Percentiles rank a stretch among this genome's conserved stretches.
These are phyloP conservation scores for Tolypocladium amazonense DNA, from an alignment of 2,329 filamentous ascomycete species.

Conservation along the genomic window DNA sequence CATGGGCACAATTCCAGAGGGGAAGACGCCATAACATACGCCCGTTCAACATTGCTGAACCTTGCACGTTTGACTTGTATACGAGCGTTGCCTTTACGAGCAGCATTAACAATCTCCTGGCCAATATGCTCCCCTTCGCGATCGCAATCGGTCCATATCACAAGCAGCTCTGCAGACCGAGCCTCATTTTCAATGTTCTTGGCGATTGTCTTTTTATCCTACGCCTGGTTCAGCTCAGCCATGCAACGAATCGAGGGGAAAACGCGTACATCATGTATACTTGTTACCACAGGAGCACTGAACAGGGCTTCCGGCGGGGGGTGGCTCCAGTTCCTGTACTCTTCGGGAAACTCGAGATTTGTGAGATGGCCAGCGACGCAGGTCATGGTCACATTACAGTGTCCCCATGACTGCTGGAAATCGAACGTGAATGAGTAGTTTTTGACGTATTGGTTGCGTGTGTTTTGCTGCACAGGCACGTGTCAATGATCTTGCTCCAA, in stretches of 20 bases:
- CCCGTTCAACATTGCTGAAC: slow-evolving; percentile 94
- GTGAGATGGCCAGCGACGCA: slow-evolving; percentile 85
- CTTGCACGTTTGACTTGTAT: slow-evolving; percentile 76
- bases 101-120: slow-evolving; percentile 76
- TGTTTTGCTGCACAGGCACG: slow-evolving; percentile 43
- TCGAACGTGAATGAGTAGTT: slow-evolving; percentile 90
- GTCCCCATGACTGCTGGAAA: slow-evolving; percentile 72
- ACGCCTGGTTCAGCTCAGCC: slow-evolving; percentile 5
- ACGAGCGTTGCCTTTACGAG: slow-evolving; percentile 58
- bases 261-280: slow-evolving; percentile 49
- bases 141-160: slow-evolving; percentile 99
- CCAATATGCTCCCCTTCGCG: slow-evolving; percentile 96
- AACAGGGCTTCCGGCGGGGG: slow-evolving; percentile 75
- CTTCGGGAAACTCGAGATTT: slow-evolving; percentile 61
- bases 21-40: slow-evolving; percentile 37
- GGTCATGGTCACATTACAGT: slow-evolving; percentile 84
- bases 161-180: slow-evolving; percentile 58
- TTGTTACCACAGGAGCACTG: slow-evolving; percentile 62
- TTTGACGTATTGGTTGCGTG: slow-evolving; percentile 71
- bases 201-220: slow-evolving; percentile 74
- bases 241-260: neutral
- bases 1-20: neutral
- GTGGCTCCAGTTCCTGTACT: slow-evolving; percentile 70
- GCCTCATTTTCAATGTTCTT: slow-evolving; percentile 78
- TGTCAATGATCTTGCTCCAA: slow-evolving; percentile 10